Percentiles rank a stretch among this genome's conserved stretches.
Evolutionary conservation across 345 rosid genomes (phyloP).

Genomic region (Pseudoturritis turrita): DNA sequence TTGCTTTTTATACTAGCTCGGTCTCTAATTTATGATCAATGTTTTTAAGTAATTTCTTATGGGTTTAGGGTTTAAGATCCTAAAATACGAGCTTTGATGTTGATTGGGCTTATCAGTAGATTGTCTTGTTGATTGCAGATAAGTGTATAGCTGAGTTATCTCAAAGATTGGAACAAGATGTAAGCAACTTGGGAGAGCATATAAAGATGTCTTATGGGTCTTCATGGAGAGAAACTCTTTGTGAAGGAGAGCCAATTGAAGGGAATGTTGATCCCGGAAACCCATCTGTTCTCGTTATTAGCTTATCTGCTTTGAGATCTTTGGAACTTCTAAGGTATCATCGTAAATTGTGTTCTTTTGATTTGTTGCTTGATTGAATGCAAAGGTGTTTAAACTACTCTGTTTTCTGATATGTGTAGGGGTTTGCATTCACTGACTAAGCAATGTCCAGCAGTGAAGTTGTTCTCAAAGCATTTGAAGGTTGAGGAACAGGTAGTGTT

Average conservation of each 20-base stretch:
- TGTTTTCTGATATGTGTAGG: slow-evolving; percentile 35
- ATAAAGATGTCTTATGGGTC: slow-evolving; percentile 55
- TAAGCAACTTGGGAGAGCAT: slow-evolving; percentile 39
- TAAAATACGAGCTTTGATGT: neutral
- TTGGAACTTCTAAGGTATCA: slow-evolving; percentile 62
- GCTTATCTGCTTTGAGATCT: slow-evolving; percentile 71
- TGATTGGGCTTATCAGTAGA: neutral
- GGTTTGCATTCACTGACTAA: slow-evolving; percentile 57
- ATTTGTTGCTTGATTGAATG: neutral
- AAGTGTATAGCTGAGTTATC: slow-evolving; percentile 52
- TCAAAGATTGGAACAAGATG: slow-evolving; percentile 42
- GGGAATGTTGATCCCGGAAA: slow-evolving; percentile 59
- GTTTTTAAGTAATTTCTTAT: neutral
- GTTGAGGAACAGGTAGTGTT: slow-evolving; percentile 78
- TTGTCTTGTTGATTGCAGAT: slow-evolving; percentile 35
- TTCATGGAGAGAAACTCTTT: slow-evolving; percentile 58
- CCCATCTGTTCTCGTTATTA: slow-evolving; percentile 63
- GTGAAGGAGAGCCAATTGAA: slow-evolving; percentile 43
- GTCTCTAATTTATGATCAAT: neutral
- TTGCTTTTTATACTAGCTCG: neutral
- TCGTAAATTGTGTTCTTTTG: neutral
- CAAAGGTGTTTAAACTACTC: neutral
- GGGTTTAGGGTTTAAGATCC: neutral
- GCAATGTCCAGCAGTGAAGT: slow-evolving; percentile 67
- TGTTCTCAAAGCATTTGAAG: slow-evolving; percentile 89